phyloP scores from a whole-genome alignment of 331 rosid species.

The Acacia pycnantha region DNA sequence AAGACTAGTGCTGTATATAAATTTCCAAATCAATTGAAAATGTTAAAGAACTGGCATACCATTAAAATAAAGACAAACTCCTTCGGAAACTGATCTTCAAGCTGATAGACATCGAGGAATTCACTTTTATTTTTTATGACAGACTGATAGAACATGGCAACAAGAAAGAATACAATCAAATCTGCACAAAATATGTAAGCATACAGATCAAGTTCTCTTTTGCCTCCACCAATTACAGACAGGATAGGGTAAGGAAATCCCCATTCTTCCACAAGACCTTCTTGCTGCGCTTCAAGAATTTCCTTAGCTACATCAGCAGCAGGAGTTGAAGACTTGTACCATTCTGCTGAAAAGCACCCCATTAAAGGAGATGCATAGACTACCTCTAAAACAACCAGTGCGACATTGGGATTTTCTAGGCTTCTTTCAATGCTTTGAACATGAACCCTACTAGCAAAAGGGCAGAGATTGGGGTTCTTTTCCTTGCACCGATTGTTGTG shows the following conservation, averaged over 20 bases:
- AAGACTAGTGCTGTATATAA: conserved; percentile 5
- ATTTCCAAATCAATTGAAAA: conserved; percentile 14
- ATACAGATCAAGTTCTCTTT: conserved; percentile 85
- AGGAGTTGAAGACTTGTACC: conserved; percentile 82
- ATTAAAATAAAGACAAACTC: conserved; percentile 86
- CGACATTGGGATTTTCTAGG: conserved; percentile 62
- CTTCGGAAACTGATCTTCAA: conserved; percentile 96
- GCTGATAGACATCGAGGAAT: conserved; percentile 89
- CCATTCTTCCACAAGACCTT: conserved; percentile 61
- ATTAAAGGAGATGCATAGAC: conserved; percentile 79
- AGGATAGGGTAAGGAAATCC: conserved; percentile 85
- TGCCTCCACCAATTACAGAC: conserved; percentile 95
- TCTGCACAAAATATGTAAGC: conserved; percentile 97
- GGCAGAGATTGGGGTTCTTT: conserved; percentile 56
- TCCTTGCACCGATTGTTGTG: conserved; percentile 73
- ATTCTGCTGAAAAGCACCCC: conserved; percentile 69
- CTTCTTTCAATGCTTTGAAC: conserved; percentile 98
- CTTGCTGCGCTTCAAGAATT: conserved; percentile 66
- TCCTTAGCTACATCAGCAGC: conserved; percentile 94
- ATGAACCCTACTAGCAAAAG: conserved; percentile 84
- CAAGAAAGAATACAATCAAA: conserved; percentile 82
- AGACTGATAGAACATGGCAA: conserved; percentile 85
- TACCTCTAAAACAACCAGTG: conserved; percentile 78
- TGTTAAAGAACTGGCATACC: conserved; percentile 50
- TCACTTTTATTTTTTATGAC: conserved; percentile 84